Evolutionary conservation across 2,329 filamentous ascomycete species (phyloP), one percentile per base, ranked within the genome.

Genomic region (Paecilomyces variotii): DNA sequence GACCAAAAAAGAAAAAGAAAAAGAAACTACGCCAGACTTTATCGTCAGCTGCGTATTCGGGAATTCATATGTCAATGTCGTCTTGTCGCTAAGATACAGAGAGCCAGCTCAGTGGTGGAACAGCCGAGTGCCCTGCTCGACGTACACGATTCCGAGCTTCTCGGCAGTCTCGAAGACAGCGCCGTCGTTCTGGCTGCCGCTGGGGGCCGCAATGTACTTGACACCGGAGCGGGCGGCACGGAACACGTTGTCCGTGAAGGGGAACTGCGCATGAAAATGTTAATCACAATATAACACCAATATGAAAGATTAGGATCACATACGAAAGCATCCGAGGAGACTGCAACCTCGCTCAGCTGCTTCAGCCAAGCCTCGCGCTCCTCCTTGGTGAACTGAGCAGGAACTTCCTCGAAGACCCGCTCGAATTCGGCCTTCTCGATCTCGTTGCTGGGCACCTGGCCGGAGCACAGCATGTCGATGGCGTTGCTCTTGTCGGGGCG

Each of bases 201-300:
- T 89, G 9, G 94, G 94, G 45, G 93, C 93, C 57, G 94, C 93
- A 69, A 97, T 90, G 80, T 96, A 99, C 81, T 96, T 97, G 71
- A 86, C 91, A 55, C 94, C 94, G 25, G 91, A 96, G 68, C 91
- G 84, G 62, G 85, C 86, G 56, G 91, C 90, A 65, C 94, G 87
- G 85, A 95, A 97, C 64, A 99, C 89, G 70, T 99, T 99, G 81
- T 99, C 94, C 70, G 91, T 90, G 79, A 99, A 99, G 65, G 94
- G 94, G 85, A 99, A 99, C 89, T 91, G 60, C 6, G 14, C 45
- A 19, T 10, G 6, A n/a, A 19, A n/a, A 27, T 11, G 49, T 62
- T 54, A 64, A 56, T 45, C 34, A 56, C 25, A 12, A 59, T 30
- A 53, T 27, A 30, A n/a, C 10, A 10, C 32, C 1, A 32, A 53